Evolutionary conservation across 1,284 basidiomycete species (phyloP), one percentile per base, ranked within the genome.

Genomic region (Tremellales sp.): DNA sequence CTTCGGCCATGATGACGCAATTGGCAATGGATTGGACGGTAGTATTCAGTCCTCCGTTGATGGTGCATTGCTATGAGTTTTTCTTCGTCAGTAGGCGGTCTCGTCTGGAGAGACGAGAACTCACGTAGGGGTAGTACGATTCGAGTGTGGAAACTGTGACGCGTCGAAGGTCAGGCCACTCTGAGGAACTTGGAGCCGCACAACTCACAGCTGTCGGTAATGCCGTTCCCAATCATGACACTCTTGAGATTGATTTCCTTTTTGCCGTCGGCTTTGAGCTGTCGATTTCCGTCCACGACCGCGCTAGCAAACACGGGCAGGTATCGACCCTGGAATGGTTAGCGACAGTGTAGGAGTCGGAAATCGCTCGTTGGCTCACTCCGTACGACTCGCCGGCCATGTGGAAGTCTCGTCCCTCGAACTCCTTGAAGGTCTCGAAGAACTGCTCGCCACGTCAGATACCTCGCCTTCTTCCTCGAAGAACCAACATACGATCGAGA

Each of bases 241-340:
- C 84, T 86, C 40, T 81, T 78, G 5, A 93, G 75, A 63, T 92
- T 91, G 59, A 93, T 80, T 0, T 85, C 83, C 5, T 79, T 78
- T 56, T 83, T 65, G 2, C 83, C 85, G 0, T 75, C 77, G n/a
- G 78, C 73, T 10, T 77, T 66, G 12, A 86, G 74, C 24, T 68
- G 64, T 5, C 77, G 71, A 65, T 93, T 92, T 54, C 86, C 83
- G 68, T 92, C 88, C 36, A 84, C 82, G 0, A 93, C 80, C 14
- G 81, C 80, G 1, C 85, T 76, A 0, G 88, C 90, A 54, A 88
- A 92, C 5, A 89, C 74, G 0, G 89, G 90, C 7, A 92, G 76
- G 68, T 89, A 91, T 19, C 87, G 81, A 3, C 89, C 67, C 88
- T 50, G 76, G 80, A 53, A 85, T 0, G 16, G n/a, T 29, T n/a